Evolutionary conservation across 257 asterid genomes (phyloP).

Genomic region (Knoxia roxburghii): DNA sequence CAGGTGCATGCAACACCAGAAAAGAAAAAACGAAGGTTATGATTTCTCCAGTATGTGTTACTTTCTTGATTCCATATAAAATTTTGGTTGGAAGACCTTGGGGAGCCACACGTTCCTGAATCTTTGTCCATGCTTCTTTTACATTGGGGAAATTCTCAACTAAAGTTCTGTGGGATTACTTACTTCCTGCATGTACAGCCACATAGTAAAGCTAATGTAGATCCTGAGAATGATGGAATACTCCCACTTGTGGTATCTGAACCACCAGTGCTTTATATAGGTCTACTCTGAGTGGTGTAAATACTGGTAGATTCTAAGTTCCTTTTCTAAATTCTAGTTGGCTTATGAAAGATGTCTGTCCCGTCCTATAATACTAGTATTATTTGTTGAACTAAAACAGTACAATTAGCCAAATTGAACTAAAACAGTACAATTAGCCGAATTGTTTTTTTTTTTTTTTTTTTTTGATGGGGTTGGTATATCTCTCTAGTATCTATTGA

Average conservation of each 20-base stretch:
- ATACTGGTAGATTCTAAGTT: not conserved
- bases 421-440: no score
- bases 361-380: no score
- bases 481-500: no score
- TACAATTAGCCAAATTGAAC: no score
- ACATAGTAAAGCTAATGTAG: not conserved
- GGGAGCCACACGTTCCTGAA: not conserved
- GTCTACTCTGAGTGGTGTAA: not conserved
- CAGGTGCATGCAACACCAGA: conserved; percentile 82
- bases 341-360: not conserved
- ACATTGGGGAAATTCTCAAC: not conserved
- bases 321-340: not conserved
- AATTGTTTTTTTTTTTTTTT: no score
- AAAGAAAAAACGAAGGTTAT: conserved; percentile 56
- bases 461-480: no score
- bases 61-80: not conserved
- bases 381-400: no score
- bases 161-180: not conserved
- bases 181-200: conserved; percentile 9
- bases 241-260: not conserved
- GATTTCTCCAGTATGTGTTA: conserved; percentile 7
- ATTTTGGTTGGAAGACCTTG: conserved; percentile 1
- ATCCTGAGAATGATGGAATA: not conserved
- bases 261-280: not conserved
- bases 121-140: conserved; percentile 5